A percentile compares a stretch with the other conserved stretches of the same genome.
Conservation (phyloP, 495 filamentous ascomycete genomes). For the Neurospora sp. region DNA sequence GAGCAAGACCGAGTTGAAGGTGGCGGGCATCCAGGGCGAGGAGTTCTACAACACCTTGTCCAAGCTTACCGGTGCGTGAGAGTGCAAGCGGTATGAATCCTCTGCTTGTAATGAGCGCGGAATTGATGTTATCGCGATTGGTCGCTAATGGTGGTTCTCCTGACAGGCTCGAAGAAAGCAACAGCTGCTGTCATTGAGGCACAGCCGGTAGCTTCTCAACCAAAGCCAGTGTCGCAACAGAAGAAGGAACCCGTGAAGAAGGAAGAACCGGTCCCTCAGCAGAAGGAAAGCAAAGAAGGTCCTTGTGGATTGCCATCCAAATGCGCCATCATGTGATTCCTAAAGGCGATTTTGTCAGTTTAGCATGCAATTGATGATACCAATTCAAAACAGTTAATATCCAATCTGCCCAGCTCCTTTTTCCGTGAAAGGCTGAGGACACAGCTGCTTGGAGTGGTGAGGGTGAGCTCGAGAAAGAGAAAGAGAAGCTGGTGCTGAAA, state of each 20-base stretch:
- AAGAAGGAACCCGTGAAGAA: not conserved
- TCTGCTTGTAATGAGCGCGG: conserved; percentile 36
- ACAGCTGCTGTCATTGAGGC: not conserved
- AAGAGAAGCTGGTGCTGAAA: not conserved
- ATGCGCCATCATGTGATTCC: conserved; percentile 9
- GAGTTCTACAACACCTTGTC: conserved; percentile 71
- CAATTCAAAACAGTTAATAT: not conserved
- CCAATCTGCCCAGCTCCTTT: not conserved
- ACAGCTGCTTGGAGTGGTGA: not conserved
- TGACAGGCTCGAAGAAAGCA: not conserved
- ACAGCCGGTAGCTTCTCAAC: not conserved
- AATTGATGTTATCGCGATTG: not conserved
- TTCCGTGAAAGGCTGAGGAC: not conserved
- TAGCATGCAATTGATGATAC: not conserved
- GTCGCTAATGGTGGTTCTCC: conserved; percentile 14
- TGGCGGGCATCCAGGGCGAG: conserved; percentile 77
- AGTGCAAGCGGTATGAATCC: conserved; percentile 41
- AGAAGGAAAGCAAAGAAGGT: conserved; percentile 8
- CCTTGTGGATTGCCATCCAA: conserved; percentile 14
- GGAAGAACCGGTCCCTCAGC: not conserved
- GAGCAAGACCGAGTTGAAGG: conserved; percentile 55
- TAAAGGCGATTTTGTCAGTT: not conserved
- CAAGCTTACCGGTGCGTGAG: conserved; percentile 61
- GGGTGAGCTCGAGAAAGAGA: not conserved
- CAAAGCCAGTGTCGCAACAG: not conserved